These are phyloP conservation scores for Pulveroboletus sp. DNA, from an alignment of 768 basidiomycete genomes.

Conservation along the genomic window DNA sequence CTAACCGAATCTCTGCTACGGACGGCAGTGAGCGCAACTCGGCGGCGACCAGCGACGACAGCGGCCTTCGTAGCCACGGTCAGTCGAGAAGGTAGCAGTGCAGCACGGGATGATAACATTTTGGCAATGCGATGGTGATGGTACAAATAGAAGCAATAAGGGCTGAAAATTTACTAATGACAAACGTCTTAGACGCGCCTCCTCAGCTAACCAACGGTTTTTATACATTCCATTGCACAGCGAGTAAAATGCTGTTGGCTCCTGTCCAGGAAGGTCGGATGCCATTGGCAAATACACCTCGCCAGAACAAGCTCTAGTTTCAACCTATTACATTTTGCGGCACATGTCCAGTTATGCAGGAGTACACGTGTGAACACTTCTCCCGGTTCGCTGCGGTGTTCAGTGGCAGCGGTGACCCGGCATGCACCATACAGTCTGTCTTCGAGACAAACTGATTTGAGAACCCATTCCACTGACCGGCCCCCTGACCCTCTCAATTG, in stretches of 20 bases:
- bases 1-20: slow-evolving; percentile 37
- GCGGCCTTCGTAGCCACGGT: slow-evolving; percentile 42
- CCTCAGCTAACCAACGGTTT: neutral
- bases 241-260: slow-evolving; percentile 19
- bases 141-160: neutral
- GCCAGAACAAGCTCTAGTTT: neutral
- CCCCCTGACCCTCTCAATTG: neutral
- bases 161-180: neutral
- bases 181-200: neutral
- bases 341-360: neutral
- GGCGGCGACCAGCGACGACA: slow-evolving; percentile 40
- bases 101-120: slow-evolving; percentile 32
- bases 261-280: slow-evolving; percentile 2
- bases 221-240: neutral
- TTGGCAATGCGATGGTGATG: slow-evolving; percentile 1
- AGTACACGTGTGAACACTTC: neutral
- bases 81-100: slow-evolving; percentile 19
- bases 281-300: slow-evolving; percentile 9
- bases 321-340: neutral
- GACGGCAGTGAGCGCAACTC: slow-evolving; percentile 38
- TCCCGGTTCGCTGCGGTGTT: neutral
- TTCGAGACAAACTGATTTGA: neutral
- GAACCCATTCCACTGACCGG: neutral
- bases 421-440: neutral
- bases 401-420: neutral